phyloP scores from a whole-genome alignment of 2,329 filamentous ascomycete species.

The Fusarium mundagurra region DNA sequence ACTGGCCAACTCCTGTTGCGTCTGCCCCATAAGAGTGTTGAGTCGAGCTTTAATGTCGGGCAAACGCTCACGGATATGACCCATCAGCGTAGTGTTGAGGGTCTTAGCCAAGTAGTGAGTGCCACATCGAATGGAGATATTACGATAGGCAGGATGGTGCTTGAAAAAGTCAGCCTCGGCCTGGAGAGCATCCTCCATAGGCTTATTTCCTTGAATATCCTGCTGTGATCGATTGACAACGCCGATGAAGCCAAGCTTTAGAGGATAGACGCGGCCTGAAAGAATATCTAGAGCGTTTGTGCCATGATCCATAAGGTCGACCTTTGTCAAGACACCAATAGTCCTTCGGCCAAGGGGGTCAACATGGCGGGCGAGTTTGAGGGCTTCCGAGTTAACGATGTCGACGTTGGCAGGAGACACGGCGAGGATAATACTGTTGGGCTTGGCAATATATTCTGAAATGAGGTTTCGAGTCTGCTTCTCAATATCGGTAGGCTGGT shows the following conservation, averaged over 20 bases:
- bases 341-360: conserved; percentile 94
- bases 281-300: conserved; percentile 98
- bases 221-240: conserved; percentile 98
- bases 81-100: conserved; percentile 93
- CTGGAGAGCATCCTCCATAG: conserved; percentile 90
- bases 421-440: conserved; percentile 96
- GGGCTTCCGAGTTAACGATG: conserved; percentile 95
- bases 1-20: conserved; percentile 96
- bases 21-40: conserved; percentile 99
- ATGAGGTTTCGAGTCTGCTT: conserved; percentile 98
- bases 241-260: conserved; percentile 97
- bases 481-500: conserved; percentile 97
- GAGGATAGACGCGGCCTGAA: conserved; percentile 93
- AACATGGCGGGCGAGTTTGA: conserved; percentile 96
- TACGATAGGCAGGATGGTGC: conserved; percentile 95
- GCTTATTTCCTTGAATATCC: conserved; percentile 95
- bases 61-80: conserved; percentile 92
- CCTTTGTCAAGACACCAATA: conserved; percentile 95
- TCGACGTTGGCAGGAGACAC: conserved; percentile 98
- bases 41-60: conserved; percentile 98
- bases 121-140: conserved; percentile 92
- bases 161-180: conserved; percentile 95
- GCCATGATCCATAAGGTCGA: conserved; percentile 98
- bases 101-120: conserved; percentile 95
- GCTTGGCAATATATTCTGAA: conserved; percentile 97